Evolutionary conservation across 164 flowering plant species (phyloP), one percentile per base, ranked within the genome.

Genomic region (Warburgia ugandensis): DNA sequence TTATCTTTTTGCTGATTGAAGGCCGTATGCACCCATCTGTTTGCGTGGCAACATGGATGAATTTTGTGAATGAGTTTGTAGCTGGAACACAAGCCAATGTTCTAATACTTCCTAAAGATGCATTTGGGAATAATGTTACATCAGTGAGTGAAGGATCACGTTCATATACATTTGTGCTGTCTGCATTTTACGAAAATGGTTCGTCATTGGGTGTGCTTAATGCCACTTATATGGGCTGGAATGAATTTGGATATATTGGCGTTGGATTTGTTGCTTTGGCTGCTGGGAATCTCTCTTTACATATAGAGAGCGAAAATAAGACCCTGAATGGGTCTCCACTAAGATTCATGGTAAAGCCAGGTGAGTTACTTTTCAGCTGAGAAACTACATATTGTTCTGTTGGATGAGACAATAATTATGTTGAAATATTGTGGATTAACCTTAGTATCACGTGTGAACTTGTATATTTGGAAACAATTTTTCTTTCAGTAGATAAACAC

Each of bases 101-200:
- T 13, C 29, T 76, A 52, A 70, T 91, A 52, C 87, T 74, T 61
- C 95, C 90, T 13, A 83, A 70, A 61, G 98, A 91, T 69, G 92
- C 95, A 56, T 91, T 87, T 76, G 98, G 95, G 48, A 91, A 91
- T 65, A 78, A 77, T 60, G 60, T 87, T 19, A 64, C 90, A 55
- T 61, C 68, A 1, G 59, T 70, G 7, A 65, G 52, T 21, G 68
- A 64, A 57, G 77, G 69, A 11, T 45, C 64, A 14, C 59, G 50
- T 32, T 41, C 58, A 9, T 57, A 54, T 42, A 70, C 55, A 41
- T 81, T 78, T 56, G 48, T 57, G 9, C 37, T 81, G 16, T 70
- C 77, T 14, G 67, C 68, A 25, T 54, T 64, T 12, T 48, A 50
- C 67, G 67, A 20, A 45, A 75, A 81, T 68, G 92, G 90, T 41